phyloP scores from a whole-genome alignment of 2,329 filamentous ascomycete genomes.

The Paecilomyces dactylethromorphus region DNA sequence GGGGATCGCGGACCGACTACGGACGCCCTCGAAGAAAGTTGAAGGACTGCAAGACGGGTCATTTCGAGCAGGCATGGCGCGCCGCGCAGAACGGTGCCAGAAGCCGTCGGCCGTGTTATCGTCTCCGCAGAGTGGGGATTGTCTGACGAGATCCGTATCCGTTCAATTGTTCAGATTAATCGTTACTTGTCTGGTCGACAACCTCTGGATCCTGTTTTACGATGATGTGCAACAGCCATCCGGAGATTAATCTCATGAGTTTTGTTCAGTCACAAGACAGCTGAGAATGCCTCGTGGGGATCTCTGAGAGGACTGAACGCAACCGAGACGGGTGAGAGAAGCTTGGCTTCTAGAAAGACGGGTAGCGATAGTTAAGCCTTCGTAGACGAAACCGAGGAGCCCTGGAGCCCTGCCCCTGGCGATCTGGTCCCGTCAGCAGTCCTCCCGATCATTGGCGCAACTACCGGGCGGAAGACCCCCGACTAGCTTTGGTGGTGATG shows the following conservation, averaged over 20 bases:
- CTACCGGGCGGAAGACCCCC: not conserved
- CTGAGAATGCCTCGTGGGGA: not conserved
- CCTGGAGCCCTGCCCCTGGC: not conserved
- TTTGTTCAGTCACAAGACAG: not conserved
- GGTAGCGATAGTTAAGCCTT: not conserved
- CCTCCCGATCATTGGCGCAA: not conserved
- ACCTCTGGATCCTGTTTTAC: not conserved
- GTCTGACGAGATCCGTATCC: not conserved
- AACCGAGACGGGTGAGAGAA: not conserved
- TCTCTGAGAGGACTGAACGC: not conserved
- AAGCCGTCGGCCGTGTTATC: not conserved
- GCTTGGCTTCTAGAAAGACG: not conserved
- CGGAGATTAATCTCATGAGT: not conserved
- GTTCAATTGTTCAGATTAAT: not conserved
- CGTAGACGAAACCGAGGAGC: not conserved
- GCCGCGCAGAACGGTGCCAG: not conserved
- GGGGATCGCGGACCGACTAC: not conserved
- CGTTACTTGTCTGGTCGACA: not conserved
- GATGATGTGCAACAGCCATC: not conserved
- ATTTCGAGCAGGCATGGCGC: not conserved
- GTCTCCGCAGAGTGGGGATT: not conserved
- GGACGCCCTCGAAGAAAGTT: not conserved
- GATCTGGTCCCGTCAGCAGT: not conserved
- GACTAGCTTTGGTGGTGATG: not conserved
- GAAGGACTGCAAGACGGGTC: not conserved